Evolutionary conservation across 169 alveolate species (phyloP), one percentile per base, ranked within the genome.

Genomic region (Miamiensis avidus): DNA sequence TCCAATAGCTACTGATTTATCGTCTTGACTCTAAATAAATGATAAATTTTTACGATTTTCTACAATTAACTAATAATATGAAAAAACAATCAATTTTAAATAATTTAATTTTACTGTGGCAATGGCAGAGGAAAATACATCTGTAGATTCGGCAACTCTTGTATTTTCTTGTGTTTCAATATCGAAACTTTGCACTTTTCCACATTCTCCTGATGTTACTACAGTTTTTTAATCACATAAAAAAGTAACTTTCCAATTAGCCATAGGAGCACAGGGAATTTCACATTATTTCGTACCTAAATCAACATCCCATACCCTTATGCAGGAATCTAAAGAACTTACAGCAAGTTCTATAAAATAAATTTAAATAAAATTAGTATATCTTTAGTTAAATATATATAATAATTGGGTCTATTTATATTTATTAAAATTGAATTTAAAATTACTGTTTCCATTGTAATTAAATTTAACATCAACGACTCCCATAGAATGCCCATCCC

Each of bases 401-500:
- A 49, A 11, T 49, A 49, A 49, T 11, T 49, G 4, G 4, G 20
- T 49, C 20, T 11, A 49, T 49, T 0, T 26, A 28, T 49, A 0
- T 34, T 32, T 72, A 32, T 0, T 20, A 28, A 20, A 49, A 6
- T 0, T 6, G 0, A 28, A 26, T 49, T 79, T 49, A 15, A 49
- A 0, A 29, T 79, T 79, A 79, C 84, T 79, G 15, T 79, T 79
- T 79, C 84, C 84, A 29, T 28, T 0, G 0, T 69, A 29, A 75
- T 86, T 86, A 81, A 86, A 86, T 75, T 79, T 81, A 49, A 86
- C 81, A 75, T 86, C 90, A n/a, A 86, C 87, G 29, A 86, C 82
- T 0, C 90, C 90, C 81, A 86, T 74, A 33, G 49, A 77, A 76
- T 86, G 90, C 0, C 90, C 90, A n/a, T 86, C 87, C 27, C 81